Percentiles rank a stretch among this genome's conserved stretches.
Evolutionary conservation across 1,284 basidiomycete genomes (phyloP).

Genomic region (Rhodotorula sp.): DNA sequence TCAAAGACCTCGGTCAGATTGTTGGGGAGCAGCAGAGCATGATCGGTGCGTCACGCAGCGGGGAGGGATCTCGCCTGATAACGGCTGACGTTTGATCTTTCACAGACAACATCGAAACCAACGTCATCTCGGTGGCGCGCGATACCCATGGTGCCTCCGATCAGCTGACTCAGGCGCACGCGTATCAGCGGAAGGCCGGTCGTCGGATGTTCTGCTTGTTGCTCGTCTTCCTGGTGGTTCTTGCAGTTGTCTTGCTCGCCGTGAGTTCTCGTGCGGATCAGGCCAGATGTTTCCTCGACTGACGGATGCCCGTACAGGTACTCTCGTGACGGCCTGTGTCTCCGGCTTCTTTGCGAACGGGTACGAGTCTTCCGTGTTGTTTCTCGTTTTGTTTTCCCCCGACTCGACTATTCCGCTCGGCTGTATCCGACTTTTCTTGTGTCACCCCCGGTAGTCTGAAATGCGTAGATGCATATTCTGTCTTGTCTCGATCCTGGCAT

Average conservation of each 20-base stretch:
- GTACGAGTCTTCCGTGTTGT: not conserved
- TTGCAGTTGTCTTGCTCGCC: constrained; percentile 85
- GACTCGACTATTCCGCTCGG: too few species aligned
- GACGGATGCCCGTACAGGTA: not conserved
- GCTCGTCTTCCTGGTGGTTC: constrained; percentile 76
- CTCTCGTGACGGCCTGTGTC: not conserved
- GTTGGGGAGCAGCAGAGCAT: constrained; percentile 93
- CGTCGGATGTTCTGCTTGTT: constrained; percentile 84
- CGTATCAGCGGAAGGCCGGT: constrained; percentile 93
- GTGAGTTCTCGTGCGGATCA: constrained; percentile 53
- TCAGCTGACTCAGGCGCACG: constrained; percentile 84
- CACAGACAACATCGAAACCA: constrained; percentile 92
- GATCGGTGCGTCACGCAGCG: constrained; percentile 65
- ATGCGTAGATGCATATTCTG: too few species aligned
- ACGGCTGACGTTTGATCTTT: not conserved
- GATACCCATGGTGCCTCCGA: constrained; percentile 82
- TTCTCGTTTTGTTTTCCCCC: not conserved
- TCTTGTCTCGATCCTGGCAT: too few species aligned
- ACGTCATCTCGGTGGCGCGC: constrained; percentile 80
- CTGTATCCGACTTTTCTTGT: too few species aligned
- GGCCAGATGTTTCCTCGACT: not conserved
- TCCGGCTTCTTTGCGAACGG: not conserved
- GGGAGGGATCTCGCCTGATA: not conserved
- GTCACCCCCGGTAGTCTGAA: too few species aligned
- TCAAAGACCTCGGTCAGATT: constrained; percentile 91